phyloP scores from a whole-genome alignment of 306 rosid species.

The Cucumis sativus region Cucumber_9930_V3 NC_026659.2:26637001-26637500 shows the following conservation, averaged over 20 bases:
- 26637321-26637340: not conserved
- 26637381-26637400: not conserved
- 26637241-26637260: not conserved
- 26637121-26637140: not conserved
- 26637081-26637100: conserved; percentile 8
- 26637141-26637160: conserved; percentile 4
- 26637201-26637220: not conserved
- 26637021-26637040: not conserved
- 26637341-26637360: not conserved
- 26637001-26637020: conserved; percentile 12
- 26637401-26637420: not conserved
- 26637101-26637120: conserved; percentile 7
- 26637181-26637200: not conserved
- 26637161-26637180: conserved; percentile 1
- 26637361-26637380: not conserved
- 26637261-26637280: not conserved
- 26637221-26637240: not conserved
- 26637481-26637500: not conserved
- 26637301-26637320: conserved; percentile 12
- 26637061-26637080: conserved; percentile 7
- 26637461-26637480: not conserved
- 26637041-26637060: not conserved
- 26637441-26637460: not conserved
- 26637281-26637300: conserved; percentile 6
- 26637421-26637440: conserved; percentile 3